These are phyloP conservation scores for Xylaria sp. DNA, from an alignment of 2,329 filamentous ascomycete species.

Conservation along the genomic window DNA sequence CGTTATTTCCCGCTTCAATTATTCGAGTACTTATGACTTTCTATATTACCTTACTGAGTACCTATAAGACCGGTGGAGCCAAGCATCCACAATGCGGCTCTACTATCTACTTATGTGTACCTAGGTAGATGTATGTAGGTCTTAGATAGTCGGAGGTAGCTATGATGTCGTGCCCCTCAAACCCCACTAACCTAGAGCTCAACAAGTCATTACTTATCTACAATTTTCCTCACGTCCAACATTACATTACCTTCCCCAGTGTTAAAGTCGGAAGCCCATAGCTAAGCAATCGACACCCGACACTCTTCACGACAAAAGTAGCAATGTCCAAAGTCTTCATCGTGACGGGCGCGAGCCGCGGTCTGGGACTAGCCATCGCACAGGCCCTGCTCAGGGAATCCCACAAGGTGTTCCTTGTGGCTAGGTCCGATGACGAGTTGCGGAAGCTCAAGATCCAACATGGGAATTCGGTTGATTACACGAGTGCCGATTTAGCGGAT, in stretches of 20 bases:
- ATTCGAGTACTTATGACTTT: too few species aligned
- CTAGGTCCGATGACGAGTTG: conserved; percentile 62
- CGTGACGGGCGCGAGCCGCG: conserved; percentile 72
- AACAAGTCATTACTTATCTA: not conserved
- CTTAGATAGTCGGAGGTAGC: too few species aligned
- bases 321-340: conserved; percentile 70
- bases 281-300: not conserved
- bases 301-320: not conserved
- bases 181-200: not conserved
- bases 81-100: not conserved
- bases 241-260: not conserved
- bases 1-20: not conserved
- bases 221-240: not conserved
- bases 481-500: conserved; percentile 66
- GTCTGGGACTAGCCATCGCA: conserved; percentile 68
- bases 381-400: conserved; percentile 61
- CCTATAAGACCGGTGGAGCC: not conserved
- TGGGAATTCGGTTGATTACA: conserved; percentile 63
- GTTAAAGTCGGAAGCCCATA: not conserved
- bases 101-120: too few species aligned
- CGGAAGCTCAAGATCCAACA: conserved; percentile 62
- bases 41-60: too few species aligned
- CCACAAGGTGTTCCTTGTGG: conserved; percentile 69
- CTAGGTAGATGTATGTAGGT: too few species aligned
- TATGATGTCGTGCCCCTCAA: conserved; percentile 2